These are phyloP conservation scores for Scolecobasidium constrictum DNA, from an alignment of 2,329 filamentous ascomycete genomes.

Conservation along the genomic window DNA sequence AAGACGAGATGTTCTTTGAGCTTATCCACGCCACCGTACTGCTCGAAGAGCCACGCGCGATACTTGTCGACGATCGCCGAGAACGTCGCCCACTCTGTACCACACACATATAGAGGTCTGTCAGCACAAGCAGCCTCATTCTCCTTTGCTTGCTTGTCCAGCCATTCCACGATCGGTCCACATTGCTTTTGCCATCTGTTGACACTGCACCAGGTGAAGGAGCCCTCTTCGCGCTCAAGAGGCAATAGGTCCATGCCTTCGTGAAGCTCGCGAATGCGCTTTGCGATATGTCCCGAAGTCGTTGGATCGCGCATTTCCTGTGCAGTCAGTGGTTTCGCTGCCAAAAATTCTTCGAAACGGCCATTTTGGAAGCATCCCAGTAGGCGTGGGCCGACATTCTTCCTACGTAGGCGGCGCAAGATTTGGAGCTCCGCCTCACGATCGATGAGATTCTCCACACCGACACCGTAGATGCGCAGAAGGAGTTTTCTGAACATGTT, in stretches of 20 bases:
- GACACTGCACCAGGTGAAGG: conserved; percentile 87
- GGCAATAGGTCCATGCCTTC: conserved; percentile 81
- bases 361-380: conserved; percentile 91
- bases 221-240: conserved; percentile 65
- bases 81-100: conserved; percentile 73
- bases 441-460: conserved; percentile 93
- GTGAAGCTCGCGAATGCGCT: conserved; percentile 93
- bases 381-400: conserved; percentile 85
- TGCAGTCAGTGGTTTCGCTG: conserved; percentile 69
- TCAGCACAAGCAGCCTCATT: neutral
- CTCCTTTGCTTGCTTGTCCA: conserved; percentile 40
- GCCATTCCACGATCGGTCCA: conserved; percentile 47
- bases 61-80: conserved; percentile 66
- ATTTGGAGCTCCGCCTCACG: conserved; percentile 82
- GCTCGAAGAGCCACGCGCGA: conserved; percentile 57
- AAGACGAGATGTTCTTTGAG: conserved; percentile 75
- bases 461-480: conserved; percentile 84
- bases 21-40: conserved; percentile 55
- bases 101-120: conserved; percentile 52
- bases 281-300: conserved; percentile 86
- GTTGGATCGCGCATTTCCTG: conserved; percentile 68
- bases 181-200: conserved; percentile 74
- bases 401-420: conserved; percentile 71
- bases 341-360: conserved; percentile 88
- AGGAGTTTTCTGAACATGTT: conserved; percentile 51